phyloP scores from a whole-genome alignment of 1,284 basidiomycete species.

The Coniophora puteana region DNA sequence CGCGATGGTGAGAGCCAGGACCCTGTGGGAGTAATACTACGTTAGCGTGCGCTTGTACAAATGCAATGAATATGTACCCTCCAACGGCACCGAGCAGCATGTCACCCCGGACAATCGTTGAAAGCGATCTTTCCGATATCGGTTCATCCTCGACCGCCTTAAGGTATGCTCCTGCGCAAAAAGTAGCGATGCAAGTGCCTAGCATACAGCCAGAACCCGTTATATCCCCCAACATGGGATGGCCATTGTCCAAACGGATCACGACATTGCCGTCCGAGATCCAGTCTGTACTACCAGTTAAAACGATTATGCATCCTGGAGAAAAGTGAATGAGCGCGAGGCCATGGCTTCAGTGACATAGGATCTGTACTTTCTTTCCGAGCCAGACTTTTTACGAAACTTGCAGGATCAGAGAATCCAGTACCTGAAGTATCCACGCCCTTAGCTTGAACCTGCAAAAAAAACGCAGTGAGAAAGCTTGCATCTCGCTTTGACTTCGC shows the following conservation, averaged over 20 bases:
- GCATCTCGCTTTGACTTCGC: neutral
- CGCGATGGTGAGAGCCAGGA: constrained; percentile 81
- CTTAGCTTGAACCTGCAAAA: constrained; percentile 57
- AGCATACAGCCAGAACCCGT: constrained; percentile 92
- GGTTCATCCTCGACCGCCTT: constrained; percentile 20
- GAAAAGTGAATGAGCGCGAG: constrained; percentile 3
- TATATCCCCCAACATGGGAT: constrained; percentile 72
- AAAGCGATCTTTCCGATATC: constrained; percentile 20
- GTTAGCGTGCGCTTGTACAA: too few relatives aligned
- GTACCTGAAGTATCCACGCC: constrained; percentile 86
- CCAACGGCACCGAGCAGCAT: constrained; percentile 74
- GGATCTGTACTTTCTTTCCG: constrained; percentile 61
- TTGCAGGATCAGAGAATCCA: constrained; percentile 73
- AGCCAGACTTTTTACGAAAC: constrained; percentile 72
- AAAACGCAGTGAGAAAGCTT: constrained; percentile 1
- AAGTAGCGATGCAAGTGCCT: constrained; percentile 74
- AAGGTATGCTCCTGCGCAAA: constrained; percentile 66
- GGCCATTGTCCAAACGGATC: constrained; percentile 74
- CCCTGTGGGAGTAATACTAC: constrained; percentile 38
- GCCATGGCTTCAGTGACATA: neutral
- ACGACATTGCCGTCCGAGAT: constrained; percentile 79
- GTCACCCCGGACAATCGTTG: constrained; percentile 60
- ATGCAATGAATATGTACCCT: too few relatives aligned
- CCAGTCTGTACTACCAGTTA: constrained; percentile 85
- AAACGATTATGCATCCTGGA: constrained; percentile 74